Conservation (phyloP, 1,284 basidiomycete species). For the Tausonia pullulans region DNA sequence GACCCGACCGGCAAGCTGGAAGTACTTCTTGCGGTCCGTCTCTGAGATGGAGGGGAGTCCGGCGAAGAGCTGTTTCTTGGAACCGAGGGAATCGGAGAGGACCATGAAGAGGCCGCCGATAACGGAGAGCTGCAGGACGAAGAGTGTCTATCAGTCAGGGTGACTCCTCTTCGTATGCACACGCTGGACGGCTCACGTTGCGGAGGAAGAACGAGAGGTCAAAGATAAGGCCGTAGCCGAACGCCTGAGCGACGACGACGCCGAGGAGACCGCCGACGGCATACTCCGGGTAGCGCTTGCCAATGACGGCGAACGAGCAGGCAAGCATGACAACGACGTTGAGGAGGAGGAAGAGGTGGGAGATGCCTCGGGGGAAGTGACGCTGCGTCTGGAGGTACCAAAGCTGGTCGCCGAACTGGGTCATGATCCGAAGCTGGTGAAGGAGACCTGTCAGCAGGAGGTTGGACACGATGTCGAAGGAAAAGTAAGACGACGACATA, state of each 20-base stretch:
- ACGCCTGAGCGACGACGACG: conserved; percentile 89
- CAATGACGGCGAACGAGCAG: conserved; percentile 78
- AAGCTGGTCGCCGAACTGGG: conserved; percentile 91
- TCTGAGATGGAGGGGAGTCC: conserved; percentile 84
- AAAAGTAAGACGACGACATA: no score
- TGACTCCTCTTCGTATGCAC: no score
- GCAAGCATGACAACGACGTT: conserved; percentile 89
- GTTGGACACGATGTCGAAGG: no score
- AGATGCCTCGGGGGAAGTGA: conserved; percentile 87
- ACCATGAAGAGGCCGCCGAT: conserved; percentile 95
- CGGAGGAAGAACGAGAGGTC: conserved; percentile 99
- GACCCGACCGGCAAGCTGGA: conserved; percentile 92
- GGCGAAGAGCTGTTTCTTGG: conserved; percentile 78
- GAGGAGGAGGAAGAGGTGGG: conserved; percentile 79
- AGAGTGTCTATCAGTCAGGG: no score
- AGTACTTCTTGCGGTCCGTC: conserved; percentile 96
- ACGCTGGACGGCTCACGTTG: conserved; percentile 37
- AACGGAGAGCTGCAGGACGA: conserved; percentile 48
- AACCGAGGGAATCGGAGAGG: conserved; percentile 80
- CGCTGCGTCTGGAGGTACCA: conserved; percentile 94
- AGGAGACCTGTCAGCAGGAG: no score
- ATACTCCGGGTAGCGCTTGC: conserved; percentile 76
- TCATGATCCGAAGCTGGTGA: conserved; percentile 59
- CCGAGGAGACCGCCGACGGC: conserved; percentile 77
- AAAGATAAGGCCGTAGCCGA: conserved; percentile 89